Conservation (phyloP, 805 yeast species). For the Ogataea pignaliae region DNA sequence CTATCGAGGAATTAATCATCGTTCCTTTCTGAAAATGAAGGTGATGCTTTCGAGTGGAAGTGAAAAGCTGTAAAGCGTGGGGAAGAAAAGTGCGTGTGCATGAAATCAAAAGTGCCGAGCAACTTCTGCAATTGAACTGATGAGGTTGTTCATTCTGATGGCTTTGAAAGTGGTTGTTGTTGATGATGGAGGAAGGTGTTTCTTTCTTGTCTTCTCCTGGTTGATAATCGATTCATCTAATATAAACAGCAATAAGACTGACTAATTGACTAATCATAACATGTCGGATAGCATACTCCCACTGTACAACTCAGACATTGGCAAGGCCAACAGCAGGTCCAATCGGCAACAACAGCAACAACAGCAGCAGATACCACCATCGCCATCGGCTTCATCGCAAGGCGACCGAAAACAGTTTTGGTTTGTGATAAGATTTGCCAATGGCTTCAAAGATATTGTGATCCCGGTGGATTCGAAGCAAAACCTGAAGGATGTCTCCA, state of each 20-base stretch:
- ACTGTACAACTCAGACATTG: conserved; percentile 10
- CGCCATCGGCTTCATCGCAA: neutral
- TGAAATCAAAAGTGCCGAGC: too few relatives aligned
- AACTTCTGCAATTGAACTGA: too few relatives aligned
- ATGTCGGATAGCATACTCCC: conserved; percentile 16
- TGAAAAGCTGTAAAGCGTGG: neutral
- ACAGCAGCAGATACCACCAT: neutral
- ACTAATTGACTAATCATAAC: neutral
- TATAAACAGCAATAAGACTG: neutral
- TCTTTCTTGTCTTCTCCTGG: too few relatives aligned
- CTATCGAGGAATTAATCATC: too few relatives aligned
- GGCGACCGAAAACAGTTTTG: conserved; percentile 5
- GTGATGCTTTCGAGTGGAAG: too few relatives aligned
- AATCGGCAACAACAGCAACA: neutral
- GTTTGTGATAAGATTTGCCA: conserved; percentile 43
- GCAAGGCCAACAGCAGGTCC: conserved; percentile 1
- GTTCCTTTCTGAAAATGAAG: too few relatives aligned
- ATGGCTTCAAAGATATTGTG: conserved; percentile 37
- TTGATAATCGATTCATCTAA: too few relatives aligned
- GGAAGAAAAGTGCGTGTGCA: too few relatives aligned
- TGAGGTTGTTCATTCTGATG: too few relatives aligned
- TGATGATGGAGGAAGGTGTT: too few relatives aligned
- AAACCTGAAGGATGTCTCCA: conserved; percentile 30
- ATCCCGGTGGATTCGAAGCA: conserved; percentile 27
- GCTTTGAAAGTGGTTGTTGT: too few relatives aligned